Base-by-base conservation (phyloP, 2,329 filamentous ascomycete species). In the Aspergillus ibericus region DNA sequence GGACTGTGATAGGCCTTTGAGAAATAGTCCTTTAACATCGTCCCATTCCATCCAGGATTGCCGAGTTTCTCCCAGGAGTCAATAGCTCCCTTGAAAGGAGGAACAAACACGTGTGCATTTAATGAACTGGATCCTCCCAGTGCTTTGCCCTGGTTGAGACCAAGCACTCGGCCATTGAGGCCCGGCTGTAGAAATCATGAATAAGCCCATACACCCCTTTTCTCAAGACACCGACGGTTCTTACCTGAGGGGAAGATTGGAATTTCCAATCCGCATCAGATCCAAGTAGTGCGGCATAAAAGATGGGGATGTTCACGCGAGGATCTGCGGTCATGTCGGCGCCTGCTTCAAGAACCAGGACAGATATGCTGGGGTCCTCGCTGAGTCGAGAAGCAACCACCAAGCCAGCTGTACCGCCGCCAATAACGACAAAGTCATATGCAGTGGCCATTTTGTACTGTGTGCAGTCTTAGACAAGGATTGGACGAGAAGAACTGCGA, bases 151-250 rank as follows among this genome's bases (percentile, higher is more conserved):
- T 56, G 55, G 48, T 56, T 56, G 16, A 56, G 55, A 27, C 55
- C 48, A 53, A 56, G 25, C 20, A 56, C 55, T 52, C 55, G 52
- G 38, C 47, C 55, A 47, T 56, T 56, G 55, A 56, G 55, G 38
- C 55, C 48, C n/a, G 29, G 55, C 55, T 55, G 12, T 25, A 38
- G 40, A 6, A 32, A 25, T 13, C 3, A 48, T 55, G 18, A 15
- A 25, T 55, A 20, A 55, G 53, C 12, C 13, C 27, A 29, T 9
- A n/a, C 29, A 38, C 27, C 16, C 18, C 5, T 42, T 12, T 22
- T 42, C 20, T 83, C 1, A 4, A 47, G 42, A 36, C 40, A 36
- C 20, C 36, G 18, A 47, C 18, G 13, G 29, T 20, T 25, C 40
- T 27, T 55, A 48, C 53, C 42, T 55, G 53, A 40, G 53, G 53